phyloP scores from a whole-genome alignment of 306 rosid species.

The Geum urbanum region DNA sequence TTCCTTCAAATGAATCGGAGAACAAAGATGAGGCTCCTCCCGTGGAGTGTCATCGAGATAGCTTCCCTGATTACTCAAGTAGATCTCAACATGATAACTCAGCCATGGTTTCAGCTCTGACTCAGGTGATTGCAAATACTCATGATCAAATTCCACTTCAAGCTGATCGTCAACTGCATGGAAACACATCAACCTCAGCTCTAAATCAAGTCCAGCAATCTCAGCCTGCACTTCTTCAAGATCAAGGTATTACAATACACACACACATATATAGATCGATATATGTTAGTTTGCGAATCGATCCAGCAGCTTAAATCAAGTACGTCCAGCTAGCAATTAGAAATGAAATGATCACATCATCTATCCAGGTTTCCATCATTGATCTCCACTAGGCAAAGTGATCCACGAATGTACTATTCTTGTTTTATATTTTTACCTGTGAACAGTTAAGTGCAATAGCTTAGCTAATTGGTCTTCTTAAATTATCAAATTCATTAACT shows the following conservation, averaged over 20 bases:
- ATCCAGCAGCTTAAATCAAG: too few species aligned
- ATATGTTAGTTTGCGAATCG: background rate
- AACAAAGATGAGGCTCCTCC: slow-evolving; percentile 44
- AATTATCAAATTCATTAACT: too few species aligned
- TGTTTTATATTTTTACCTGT: background rate
- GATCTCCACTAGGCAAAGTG: background rate
- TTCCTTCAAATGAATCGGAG: slow-evolving; percentile 40
- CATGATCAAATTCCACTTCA: slow-evolving; percentile 5
- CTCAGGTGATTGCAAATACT: slow-evolving; percentile 61
- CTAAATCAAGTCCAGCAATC: slow-evolving; percentile 21
- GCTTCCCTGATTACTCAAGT: slow-evolving; percentile 64
- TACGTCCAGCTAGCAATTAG: background rate
- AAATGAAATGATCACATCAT: too few species aligned
- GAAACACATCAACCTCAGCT: slow-evolving; percentile 11
- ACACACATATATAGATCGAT: background rate
- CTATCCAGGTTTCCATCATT: too few species aligned
- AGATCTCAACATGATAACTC: slow-evolving; percentile 75
- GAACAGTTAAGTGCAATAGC: background rate
- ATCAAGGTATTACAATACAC: slow-evolving; percentile 41
- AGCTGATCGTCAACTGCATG: slow-evolving; percentile 12
- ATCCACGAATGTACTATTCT: background rate
- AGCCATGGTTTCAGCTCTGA: slow-evolving; percentile 65
- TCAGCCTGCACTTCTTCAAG: slow-evolving; percentile 30
- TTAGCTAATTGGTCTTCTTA: too few species aligned
- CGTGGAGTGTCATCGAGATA: slow-evolving; percentile 24